Conservation (phyloP, 495 filamentous ascomycete genomes). For the Achaetomiella virescens region DNA sequence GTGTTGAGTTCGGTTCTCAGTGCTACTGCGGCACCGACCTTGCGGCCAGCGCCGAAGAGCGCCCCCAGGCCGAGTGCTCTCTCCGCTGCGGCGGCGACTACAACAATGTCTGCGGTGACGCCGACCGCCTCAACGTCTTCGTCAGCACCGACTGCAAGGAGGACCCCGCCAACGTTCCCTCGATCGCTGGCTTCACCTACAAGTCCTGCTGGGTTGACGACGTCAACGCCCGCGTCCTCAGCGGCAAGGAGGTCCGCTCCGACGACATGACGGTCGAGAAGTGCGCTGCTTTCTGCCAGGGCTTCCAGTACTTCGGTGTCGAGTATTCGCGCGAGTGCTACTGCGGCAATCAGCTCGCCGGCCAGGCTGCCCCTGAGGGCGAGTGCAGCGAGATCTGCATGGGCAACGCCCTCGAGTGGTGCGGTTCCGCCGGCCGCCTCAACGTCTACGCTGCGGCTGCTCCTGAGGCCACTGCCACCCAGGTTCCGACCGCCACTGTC, state of each 20-base stretch:
- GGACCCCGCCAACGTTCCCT: slow-evolving; percentile 18
- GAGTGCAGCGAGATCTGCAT: slow-evolving; percentile 16
- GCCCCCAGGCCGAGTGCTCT: slow-evolving; percentile 12
- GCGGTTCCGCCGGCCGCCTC: slow-evolving; percentile 10
- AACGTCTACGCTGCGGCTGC: slow-evolving; percentile 13
- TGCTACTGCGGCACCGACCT: slow-evolving; percentile 19
- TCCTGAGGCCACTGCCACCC: not conserved
- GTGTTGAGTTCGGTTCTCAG: slow-evolving; percentile 14
- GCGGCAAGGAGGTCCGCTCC: slow-evolving; percentile 4
- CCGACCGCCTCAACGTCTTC: slow-evolving; percentile 20
- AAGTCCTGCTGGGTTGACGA: slow-evolving; percentile 36
- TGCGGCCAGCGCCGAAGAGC: not conserved
- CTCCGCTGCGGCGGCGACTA: slow-evolving; percentile 16
- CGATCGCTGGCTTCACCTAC: slow-evolving; percentile 27
- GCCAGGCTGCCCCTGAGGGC: slow-evolving; percentile 5
- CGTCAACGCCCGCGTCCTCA: slow-evolving; percentile 18
- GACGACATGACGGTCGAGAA: slow-evolving; percentile 30
- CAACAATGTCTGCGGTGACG: slow-evolving; percentile 14
- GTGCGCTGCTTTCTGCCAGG: slow-evolving; percentile 29
- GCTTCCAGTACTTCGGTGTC: slow-evolving; percentile 12
- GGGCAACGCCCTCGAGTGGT: slow-evolving; percentile 13
- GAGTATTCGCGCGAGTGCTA: slow-evolving; percentile 17
- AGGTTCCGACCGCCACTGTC: not conserved
- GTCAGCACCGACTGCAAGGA: slow-evolving; percentile 6
- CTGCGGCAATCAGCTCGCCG: slow-evolving; percentile 17